Evolutionary conservation across 345 rosid genomes (phyloP).

Genomic region (Citrus australasica): DNA sequence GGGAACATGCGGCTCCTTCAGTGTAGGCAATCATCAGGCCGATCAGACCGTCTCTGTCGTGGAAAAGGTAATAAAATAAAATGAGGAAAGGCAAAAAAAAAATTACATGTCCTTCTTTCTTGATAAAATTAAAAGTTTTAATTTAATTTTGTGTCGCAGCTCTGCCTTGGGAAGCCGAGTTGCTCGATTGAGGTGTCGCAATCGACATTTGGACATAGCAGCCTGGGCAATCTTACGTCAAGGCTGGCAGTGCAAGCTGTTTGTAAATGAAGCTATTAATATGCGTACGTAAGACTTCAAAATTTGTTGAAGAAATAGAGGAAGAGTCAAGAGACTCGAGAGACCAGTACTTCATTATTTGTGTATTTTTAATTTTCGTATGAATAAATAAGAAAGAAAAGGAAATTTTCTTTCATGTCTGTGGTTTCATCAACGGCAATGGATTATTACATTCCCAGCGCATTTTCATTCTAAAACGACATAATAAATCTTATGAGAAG

Average conservation of each 20-base stretch:
- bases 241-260: slow-evolving; percentile 35
- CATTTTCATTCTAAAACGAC: too few species aligned
- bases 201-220: slow-evolving; percentile 23
- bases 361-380: background rate
- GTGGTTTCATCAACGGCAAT: background rate
- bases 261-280: slow-evolving; percentile 5
- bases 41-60: background rate
- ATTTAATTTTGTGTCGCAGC: slow-evolving; percentile 5
- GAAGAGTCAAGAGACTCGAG: background rate
- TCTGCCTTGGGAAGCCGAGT: slow-evolving; percentile 29
- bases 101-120: too few species aligned
- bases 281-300: background rate
- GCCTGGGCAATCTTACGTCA: slow-evolving; percentile 1
- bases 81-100: too few species aligned
- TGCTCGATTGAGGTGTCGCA: slow-evolving; percentile 26
- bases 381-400: background rate
- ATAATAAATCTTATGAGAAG: too few species aligned
- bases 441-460: background rate
- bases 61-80: background rate
- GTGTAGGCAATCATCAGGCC: slow-evolving; percentile 11
- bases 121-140: too few species aligned
- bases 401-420: background rate
- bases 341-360: background rate
- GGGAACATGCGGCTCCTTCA: slow-evolving; percentile 30
- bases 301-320: background rate